Evolutionary conservation across 352 stramenopile genomes (phyloP).

Genomic region (Phytophthora crassamura): DNA sequence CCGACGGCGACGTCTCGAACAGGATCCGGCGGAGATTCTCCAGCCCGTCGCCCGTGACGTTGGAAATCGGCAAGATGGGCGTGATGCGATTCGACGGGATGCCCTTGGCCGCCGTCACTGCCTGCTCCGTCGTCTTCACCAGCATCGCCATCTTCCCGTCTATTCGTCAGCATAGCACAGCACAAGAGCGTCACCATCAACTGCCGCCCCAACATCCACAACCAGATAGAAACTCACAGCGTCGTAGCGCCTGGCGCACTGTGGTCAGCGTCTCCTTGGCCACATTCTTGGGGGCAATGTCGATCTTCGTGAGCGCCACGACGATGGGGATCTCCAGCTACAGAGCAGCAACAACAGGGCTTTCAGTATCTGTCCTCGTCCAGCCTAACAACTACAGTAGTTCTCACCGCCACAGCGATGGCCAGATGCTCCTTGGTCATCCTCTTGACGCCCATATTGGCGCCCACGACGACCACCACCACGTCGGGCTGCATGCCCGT

Average conservation of each 20-base stretch:
- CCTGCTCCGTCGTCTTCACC: slow-evolving; percentile 89
- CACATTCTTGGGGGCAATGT: slow-evolving; percentile 93
- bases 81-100: slow-evolving; percentile 94
- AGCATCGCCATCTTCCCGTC: slow-evolving; percentile 95
- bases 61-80: slow-evolving; percentile 97
- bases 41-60: slow-evolving; percentile 96
- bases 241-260: slow-evolving; percentile 88
- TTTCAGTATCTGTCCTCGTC: neutral
- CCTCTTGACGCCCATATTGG: slow-evolving; percentile 95
- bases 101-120: slow-evolving; percentile 86
- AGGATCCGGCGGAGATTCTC: slow-evolving; percentile 80
- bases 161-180: slow-evolving; percentile 29
- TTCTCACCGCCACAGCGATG: slow-evolving; percentile 88
- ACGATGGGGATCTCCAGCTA: slow-evolving; percentile 93
- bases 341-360: slow-evolving; percentile 2
- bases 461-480: slow-evolving; percentile 93
- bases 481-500: slow-evolving; percentile 97
- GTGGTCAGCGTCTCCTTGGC: slow-evolving; percentile 92
- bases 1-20: slow-evolving; percentile 67
- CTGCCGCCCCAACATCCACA: neutral
- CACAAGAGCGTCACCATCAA: slow-evolving; percentile 1
- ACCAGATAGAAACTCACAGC: slow-evolving; percentile 46
- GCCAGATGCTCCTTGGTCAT: slow-evolving; percentile 95
- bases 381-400: neutral
- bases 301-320: slow-evolving; percentile 95